phyloP scores from a whole-genome alignment of 1,139 yeast species.

The Taiozyma sp. region DNA sequence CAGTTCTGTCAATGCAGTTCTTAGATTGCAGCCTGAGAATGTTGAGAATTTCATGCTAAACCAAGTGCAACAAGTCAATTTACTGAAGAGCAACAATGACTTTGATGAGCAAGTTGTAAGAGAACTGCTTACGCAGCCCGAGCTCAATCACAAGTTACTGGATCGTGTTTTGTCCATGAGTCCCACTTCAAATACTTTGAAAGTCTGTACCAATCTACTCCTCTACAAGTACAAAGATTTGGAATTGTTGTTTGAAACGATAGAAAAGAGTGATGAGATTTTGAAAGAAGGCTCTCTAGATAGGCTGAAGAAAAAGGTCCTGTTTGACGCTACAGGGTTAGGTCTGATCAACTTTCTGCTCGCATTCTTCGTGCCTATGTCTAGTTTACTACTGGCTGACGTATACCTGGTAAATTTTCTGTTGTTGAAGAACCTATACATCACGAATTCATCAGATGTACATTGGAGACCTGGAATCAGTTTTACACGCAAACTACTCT shows the following conservation, averaged over 20 bases:
- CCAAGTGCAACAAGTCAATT: background rate
- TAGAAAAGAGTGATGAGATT: background rate
- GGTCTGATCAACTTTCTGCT: background rate
- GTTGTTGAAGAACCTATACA: slow-evolving; percentile 1
- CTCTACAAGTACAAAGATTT: slow-evolving; percentile 4
- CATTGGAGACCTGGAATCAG: slow-evolving; percentile 5
- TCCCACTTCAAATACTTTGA: background rate
- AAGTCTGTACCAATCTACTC: background rate
- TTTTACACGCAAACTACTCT: slow-evolving; percentile 3
- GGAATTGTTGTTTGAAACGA: background rate
- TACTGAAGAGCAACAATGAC: background rate
- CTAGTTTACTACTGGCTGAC: slow-evolving; percentile 2
- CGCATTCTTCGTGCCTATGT: background rate
- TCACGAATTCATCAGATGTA: background rate
- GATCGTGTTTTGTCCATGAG: background rate
- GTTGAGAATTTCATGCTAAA: slow-evolving; percentile 1
- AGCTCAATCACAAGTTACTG: background rate
- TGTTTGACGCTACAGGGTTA: background rate
- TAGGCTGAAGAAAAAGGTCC: background rate
- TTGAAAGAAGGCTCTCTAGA: background rate
- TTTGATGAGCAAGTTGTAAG: background rate
- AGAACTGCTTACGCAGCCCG: slow-evolving; percentile 1
- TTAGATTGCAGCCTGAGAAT: background rate
- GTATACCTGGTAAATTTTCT: slow-evolving; percentile 1
- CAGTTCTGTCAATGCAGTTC: background rate